Base-by-base conservation (phyloP, 139 green algal genomes). In the Mesostigma viride region DNA sequence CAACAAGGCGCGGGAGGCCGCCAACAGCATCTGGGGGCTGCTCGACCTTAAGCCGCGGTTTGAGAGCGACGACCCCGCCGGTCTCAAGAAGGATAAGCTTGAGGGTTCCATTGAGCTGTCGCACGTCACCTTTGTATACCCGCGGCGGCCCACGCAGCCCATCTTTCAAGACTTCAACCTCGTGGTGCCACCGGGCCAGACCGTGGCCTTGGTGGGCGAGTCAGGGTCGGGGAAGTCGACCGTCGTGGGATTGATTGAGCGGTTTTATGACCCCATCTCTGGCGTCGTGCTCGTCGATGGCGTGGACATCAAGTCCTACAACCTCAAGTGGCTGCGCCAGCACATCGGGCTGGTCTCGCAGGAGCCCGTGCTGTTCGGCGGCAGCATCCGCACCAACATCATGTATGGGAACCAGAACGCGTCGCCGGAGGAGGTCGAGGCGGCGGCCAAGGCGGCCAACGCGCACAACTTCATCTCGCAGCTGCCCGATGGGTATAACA, bases 151-250 rank as follows among this genome's bases (percentile, higher is more conserved):
- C 48, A 64, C 75, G 70, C n/a, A 70, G 14, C 44, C 6, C 68
- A 58, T 82, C 2, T 81, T 80, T 44, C 4, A 73, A 22, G 58
- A 72, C 33, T 73, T 86, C 30, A 67, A 31, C 2, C 26, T 76
- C 0, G 11, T 4, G 0, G 48, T 87, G 4, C 26, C 63, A 2
- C 74, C 86, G 11, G 64, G 31, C 4, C 51, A 69, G 31, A 88
- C 81, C 1, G 75, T 89, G 14, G 92, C 91, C n/a, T 80, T 98
- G 24, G 90, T 96, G 28, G 92, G 92, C 0, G 81, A 89, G 78
- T 86, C 70, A 26, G 92, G 92, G 65, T 89, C 78, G 44, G 91
- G 90, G 75, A 98, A 98, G 80, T 87, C 72, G 40, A 97, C 91
- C 6, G 84, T 96, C 3, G 75, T 97, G 5, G 51, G 72, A 0